phyloP scores from a whole-genome alignment of 2,329 filamentous ascomycete genomes.

The Fusarium nygamai region DNA sequence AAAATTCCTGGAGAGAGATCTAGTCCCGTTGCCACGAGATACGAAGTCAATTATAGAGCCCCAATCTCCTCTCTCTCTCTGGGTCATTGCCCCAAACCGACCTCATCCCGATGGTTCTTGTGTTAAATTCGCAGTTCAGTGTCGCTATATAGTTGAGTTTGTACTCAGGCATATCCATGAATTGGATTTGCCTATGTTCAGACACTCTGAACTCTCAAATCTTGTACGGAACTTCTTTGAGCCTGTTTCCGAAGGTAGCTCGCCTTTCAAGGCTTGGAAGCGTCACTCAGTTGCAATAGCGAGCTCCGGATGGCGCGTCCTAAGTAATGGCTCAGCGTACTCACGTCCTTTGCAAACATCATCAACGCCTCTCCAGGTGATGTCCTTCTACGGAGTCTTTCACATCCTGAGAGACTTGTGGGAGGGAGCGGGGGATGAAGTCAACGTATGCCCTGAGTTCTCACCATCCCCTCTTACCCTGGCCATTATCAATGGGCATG shows the following conservation, averaged over 20 bases:
- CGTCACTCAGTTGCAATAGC: too few species aligned
- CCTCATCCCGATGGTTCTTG: accelerated
- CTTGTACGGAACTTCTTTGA: accelerated
- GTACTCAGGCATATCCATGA: accelerated
- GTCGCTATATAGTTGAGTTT: accelerated
- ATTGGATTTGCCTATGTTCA: accelerated
- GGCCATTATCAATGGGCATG: accelerated
- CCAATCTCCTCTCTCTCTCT: too few species aligned
- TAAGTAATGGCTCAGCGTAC: too few species aligned
- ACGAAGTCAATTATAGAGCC: too few species aligned
- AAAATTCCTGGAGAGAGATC: accelerated
- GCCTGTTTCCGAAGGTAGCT: accelerated
- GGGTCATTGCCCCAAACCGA: accelerated
- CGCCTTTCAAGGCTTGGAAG: accelerated
- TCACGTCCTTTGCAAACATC: too few species aligned
- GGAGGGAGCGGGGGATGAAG: accelerated
- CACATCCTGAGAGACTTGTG: accelerated
- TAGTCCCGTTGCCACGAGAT: neutral
- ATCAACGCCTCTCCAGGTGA: neutral
- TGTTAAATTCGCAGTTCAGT: accelerated
- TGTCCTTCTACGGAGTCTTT: neutral
- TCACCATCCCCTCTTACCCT: neutral
- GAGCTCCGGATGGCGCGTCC: too few species aligned
- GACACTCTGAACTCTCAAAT: accelerated
- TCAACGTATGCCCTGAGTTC: accelerated